Conservation (phyloP, 306 rosid species). For the Rosa lucieae region DNA sequence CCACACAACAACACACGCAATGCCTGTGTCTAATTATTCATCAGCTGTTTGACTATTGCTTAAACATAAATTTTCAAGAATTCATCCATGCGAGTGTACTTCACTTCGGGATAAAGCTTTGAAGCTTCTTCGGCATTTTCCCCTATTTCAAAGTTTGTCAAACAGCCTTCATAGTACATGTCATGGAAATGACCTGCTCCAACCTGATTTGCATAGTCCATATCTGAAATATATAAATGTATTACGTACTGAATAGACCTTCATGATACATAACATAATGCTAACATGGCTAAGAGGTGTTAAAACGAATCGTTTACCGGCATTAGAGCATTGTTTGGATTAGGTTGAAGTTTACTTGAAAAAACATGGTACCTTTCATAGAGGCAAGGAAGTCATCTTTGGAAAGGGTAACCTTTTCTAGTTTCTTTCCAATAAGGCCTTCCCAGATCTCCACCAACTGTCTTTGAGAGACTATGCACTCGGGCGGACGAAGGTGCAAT, state of each 20-base stretch:
- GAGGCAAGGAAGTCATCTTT: slow-evolving; percentile 15
- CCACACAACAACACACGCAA: not conserved
- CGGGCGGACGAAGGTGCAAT: slow-evolving; percentile 32
- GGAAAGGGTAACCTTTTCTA: slow-evolving; percentile 31
- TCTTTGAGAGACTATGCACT: slow-evolving; percentile 38
- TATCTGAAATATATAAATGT: slow-evolving; percentile 7
- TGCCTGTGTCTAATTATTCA: not conserved
- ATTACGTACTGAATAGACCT: not conserved
- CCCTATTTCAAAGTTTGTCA: slow-evolving; percentile 61
- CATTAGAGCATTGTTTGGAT: not conserved
- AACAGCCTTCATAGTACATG: slow-evolving; percentile 60
- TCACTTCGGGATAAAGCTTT: slow-evolving; percentile 49
- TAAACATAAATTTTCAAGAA: slow-evolving; percentile 14
- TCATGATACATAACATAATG: not conserved
- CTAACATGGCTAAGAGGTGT: not conserved
- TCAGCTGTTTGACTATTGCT: not conserved
- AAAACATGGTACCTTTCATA: slow-evolving; percentile 10
- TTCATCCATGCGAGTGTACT: slow-evolving; percentile 41
- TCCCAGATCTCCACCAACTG: slow-evolving; percentile 50
- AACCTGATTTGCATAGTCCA: slow-evolving; percentile 47
- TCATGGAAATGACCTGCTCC: slow-evolving; percentile 60
- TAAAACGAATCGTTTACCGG: no score
- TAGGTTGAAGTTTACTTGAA: not conserved
- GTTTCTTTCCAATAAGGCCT: slow-evolving; percentile 37
- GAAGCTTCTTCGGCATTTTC: slow-evolving; percentile 52